Evolutionary conservation across 1,139 yeast species (phyloP).

Genomic region (Saccharomyces hybrid): DNA sequence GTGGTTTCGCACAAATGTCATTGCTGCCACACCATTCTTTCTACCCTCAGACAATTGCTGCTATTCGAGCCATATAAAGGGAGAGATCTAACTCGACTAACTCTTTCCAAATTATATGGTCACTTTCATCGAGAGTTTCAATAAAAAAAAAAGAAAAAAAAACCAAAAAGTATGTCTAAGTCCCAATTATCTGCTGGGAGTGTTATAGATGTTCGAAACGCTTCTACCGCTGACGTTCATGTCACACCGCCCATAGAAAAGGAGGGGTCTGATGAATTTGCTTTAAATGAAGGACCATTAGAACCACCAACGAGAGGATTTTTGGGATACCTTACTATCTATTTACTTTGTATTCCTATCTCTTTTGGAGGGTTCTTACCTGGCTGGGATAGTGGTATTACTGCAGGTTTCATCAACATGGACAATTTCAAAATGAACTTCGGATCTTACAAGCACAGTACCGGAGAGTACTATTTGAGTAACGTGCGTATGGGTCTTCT

Average conservation of each 20-base stretch:
- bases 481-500: slow-evolving; percentile 51
- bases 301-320: background rate
- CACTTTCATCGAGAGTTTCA: background rate
- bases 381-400: slow-evolving; percentile 71
- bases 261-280: background rate
- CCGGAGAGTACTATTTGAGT: slow-evolving; percentile 36
- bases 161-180: background rate
- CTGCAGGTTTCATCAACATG: slow-evolving; percentile 68
- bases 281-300: background rate
- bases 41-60: no score
- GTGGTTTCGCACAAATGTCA: no score
- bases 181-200: background rate
- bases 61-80: no score
- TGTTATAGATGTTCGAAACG: background rate
- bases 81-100: background rate
- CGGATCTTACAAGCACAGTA: slow-evolving; percentile 33
- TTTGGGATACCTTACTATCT: background rate
- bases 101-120: background rate
- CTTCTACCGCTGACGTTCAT: background rate
- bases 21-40: no score
- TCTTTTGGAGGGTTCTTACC: background rate
- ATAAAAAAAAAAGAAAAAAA: background rate
- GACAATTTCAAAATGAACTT: slow-evolving; percentile 47
- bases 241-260: background rate
- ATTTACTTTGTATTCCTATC: background rate